phyloP scores from a whole-genome alignment of 768 basidiomycete genomes.

The Ephemerocybe angulata region DNA sequence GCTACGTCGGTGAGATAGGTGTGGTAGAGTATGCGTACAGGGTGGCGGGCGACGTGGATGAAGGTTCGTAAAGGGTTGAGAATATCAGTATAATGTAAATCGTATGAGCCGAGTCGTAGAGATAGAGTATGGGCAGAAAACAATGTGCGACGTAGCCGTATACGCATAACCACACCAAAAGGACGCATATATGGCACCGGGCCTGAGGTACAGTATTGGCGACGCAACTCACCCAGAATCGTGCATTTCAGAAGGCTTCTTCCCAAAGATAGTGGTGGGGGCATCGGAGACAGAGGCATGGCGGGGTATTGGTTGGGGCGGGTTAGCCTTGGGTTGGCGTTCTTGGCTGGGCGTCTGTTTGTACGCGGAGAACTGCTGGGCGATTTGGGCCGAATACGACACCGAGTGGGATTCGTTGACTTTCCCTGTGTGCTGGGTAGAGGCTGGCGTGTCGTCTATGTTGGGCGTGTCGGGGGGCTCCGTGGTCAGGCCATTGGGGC shows the following conservation, averaged over 20 bases:
- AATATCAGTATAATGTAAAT: background rate
- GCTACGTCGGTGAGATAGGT: constrained; percentile 37
- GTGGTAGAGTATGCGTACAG: constrained; percentile 1
- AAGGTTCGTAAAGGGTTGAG: background rate
- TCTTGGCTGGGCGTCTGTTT: constrained; percentile 66
- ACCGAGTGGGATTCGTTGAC: constrained; percentile 15
- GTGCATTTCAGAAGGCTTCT: constrained; percentile 72
- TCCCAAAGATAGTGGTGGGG: constrained; percentile 44
- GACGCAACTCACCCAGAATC: constrained; percentile 71
- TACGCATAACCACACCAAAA: too few relatives aligned
- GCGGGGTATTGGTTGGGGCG: background rate
- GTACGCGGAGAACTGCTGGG: constrained; percentile 61
- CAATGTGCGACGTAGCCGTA: too few relatives aligned
- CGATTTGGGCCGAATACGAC: constrained; percentile 63
- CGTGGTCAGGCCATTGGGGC: constrained; percentile 1
- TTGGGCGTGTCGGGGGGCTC: constrained; percentile 17
- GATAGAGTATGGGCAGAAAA: too few relatives aligned
- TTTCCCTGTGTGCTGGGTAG: background rate
- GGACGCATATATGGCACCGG: background rate
- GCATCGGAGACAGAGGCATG: constrained; percentile 17
- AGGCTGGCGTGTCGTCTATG: background rate
- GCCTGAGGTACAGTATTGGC: background rate
- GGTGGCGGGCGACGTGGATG: constrained; percentile 7
- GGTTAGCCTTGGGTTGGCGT: constrained; percentile 36
- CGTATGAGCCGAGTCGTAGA: background rate